These are phyloP conservation scores for Zymoseptoria crescenta DNA, from an alignment of 2,329 filamentous ascomycete species.

Conservation along the genomic window DNA sequence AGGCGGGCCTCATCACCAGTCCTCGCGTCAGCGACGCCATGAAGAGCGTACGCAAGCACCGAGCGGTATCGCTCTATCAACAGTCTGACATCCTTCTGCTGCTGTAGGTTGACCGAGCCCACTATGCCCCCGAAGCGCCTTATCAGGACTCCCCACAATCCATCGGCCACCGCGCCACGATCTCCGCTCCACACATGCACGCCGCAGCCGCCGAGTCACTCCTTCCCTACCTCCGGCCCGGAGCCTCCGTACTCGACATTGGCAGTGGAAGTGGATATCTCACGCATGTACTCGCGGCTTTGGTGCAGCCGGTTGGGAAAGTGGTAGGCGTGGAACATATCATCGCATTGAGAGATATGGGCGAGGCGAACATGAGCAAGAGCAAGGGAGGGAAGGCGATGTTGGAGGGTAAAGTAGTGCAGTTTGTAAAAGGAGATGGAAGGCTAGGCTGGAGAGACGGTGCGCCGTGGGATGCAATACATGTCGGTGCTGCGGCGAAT, in stretches of 20 bases:
- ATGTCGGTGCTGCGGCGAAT: conserved; percentile 80
- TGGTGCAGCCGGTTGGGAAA: conserved; percentile 48
- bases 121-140: conserved; percentile 65
- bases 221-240: conserved; percentile 48
- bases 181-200: conserved; percentile 68
- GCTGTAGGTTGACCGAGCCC: conserved; percentile 74
- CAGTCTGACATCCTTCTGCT: neutral
- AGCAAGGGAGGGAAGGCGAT: conserved; percentile 44
- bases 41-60: conserved; percentile 47
- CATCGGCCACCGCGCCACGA: conserved; percentile 61
- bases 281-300: conserved; percentile 77
- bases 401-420: conserved; percentile 55
- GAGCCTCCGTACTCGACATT: conserved; percentile 42
- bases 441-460: conserved; percentile 40
- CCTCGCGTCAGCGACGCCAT: conserved; percentile 71
- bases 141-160: conserved; percentile 67
- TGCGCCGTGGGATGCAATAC: conserved; percentile 78
- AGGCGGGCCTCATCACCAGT: conserved; percentile 64
- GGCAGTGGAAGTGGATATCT: conserved; percentile 58
- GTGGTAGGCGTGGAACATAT: conserved; percentile 46
- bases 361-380: conserved; percentile 37
- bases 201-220: conserved; percentile 57
- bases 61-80: neutral
- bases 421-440: conserved; percentile 66
- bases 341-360: conserved; percentile 37